A percentile compares a stretch with the other conserved stretches of the same genome.
phyloP scores from a whole-genome alignment of 2,329 filamentous ascomycete species.

The Colletotrichum filicis region DNA sequence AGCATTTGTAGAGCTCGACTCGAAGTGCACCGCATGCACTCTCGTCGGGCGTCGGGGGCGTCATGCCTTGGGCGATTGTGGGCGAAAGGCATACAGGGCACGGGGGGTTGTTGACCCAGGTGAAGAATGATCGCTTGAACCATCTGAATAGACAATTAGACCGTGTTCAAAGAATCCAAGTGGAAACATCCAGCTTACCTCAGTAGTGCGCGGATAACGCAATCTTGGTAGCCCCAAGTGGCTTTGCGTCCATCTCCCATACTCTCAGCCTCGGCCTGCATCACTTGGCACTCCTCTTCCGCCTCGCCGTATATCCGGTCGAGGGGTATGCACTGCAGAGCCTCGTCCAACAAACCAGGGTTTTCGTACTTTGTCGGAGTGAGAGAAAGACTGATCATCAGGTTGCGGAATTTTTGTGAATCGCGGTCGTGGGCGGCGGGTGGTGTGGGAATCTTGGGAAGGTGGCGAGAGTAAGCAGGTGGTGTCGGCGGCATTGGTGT shows the following conservation, averaged over 20 bases:
- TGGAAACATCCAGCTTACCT: conserved; percentile 53
- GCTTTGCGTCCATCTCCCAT: conserved; percentile 83
- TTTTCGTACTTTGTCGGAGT: conserved; percentile 97
- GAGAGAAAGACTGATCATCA: conserved; percentile 85
- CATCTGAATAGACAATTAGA: conserved; percentile 65
- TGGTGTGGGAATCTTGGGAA: conserved; percentile 74
- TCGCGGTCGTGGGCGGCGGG: conserved; percentile 73
- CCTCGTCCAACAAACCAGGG: conserved; percentile 92
- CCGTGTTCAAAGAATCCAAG: neutral
- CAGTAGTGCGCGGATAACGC: conserved; percentile 87
- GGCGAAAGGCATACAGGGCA: conserved; percentile 85
- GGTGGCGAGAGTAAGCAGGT: conserved; percentile 61
- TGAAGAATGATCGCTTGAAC: conserved; percentile 96
- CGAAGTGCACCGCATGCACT: conserved; percentile 86
- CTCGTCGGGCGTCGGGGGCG: conserved; percentile 88
- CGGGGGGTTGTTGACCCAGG: conserved; percentile 94
- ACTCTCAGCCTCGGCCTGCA: conserved; percentile 88
- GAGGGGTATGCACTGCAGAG: conserved; percentile 84
- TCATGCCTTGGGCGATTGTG: conserved; percentile 85
- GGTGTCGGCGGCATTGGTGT: conserved; percentile 47
- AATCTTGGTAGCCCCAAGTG: conserved; percentile 98
- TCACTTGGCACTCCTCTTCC: conserved; percentile 90
- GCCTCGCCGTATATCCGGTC: conserved; percentile 94
- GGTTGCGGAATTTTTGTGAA: conserved; percentile 81
- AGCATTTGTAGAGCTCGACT: conserved; percentile 93